These are phyloP conservation scores for Leishmania martiniquensis DNA, from an alignment of 208 protist genomes.

Conservation along the genomic window DNA sequence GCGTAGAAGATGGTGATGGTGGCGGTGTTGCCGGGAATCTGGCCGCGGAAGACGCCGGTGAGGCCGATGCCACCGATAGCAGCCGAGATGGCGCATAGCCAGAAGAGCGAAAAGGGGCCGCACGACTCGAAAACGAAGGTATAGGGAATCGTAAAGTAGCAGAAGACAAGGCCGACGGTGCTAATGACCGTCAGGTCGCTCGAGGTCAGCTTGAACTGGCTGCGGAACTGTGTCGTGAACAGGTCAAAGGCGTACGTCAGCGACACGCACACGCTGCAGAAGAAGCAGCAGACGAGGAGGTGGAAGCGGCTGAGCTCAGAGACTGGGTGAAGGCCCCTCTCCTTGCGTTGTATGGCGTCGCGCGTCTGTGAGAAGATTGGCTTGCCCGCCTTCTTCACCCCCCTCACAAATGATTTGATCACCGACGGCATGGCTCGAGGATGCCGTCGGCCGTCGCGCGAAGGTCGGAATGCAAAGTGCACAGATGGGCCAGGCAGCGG, in stretches of 20 bases:
- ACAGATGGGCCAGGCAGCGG: background rate
- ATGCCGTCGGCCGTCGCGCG: background rate
- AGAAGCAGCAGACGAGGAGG: conserved; percentile 64
- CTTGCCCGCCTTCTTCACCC: conserved; percentile 1
- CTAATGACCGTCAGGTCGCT: conserved; percentile 73
- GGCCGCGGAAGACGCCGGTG: conserved; percentile 35
- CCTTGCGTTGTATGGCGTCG: conserved; percentile 35
- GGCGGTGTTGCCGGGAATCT: conserved; percentile 52
- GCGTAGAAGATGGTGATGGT: conserved; percentile 68
- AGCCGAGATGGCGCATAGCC: conserved; percentile 32
- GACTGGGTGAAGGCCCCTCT: conserved; percentile 44
- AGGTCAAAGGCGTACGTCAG: conserved; percentile 73
- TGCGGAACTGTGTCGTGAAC: conserved; percentile 53
- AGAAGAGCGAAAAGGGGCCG: conserved; percentile 51
- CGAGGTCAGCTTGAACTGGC: conserved; percentile 39
- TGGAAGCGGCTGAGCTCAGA: conserved; percentile 60
- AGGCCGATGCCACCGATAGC: conserved; percentile 50
- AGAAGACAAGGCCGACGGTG: conserved; percentile 76
- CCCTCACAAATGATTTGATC: background rate
- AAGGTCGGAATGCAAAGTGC: background rate
- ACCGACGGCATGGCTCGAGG: conserved; percentile 3
- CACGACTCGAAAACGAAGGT: conserved; percentile 61
- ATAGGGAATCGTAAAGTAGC: conserved; percentile 70
- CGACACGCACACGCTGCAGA: conserved; percentile 70
- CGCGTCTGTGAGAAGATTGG: conserved; percentile 48